phyloP scores from a whole-genome alignment of 23 red algal species.

The Gracilaria domingensis region DNA sequence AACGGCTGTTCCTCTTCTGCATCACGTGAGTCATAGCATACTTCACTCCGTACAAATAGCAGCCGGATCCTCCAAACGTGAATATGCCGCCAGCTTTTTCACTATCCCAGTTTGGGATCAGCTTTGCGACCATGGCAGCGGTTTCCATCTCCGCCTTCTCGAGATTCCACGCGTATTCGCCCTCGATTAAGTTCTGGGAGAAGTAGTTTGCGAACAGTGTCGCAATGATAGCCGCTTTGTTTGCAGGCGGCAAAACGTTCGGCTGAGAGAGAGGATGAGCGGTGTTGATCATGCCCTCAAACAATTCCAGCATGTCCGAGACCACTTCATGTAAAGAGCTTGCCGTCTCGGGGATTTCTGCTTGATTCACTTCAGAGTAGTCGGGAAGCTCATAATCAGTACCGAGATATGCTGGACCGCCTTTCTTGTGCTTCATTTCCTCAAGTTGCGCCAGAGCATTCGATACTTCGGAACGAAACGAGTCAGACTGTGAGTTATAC shows the following conservation, averaged over 20 bases:
- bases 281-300: constrained; percentile 60
- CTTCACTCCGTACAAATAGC: constrained; percentile 58
- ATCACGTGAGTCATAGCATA: constrained; percentile 56
- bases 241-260: constrained; percentile 49
- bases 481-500: neutral
- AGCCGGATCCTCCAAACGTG: constrained; percentile 66
- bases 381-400: constrained; percentile 4
- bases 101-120: constrained; percentile 35
- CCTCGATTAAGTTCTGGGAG: constrained; percentile 55
- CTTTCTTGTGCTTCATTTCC: constrained; percentile 23
- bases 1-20: constrained; percentile 14
- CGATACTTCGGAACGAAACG: constrained; percentile 24
- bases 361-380: constrained; percentile 33
- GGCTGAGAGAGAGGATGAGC: constrained; percentile 49
- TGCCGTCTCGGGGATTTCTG: constrained; percentile 4
- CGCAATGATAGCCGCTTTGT: constrained; percentile 64
- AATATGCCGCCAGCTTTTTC: constrained; percentile 36
- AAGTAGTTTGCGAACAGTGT: constrained; percentile 45
- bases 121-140: constrained; percentile 31
- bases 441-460: constrained; percentile 28
- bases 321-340: constrained; percentile 22
- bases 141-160: constrained; percentile 56
- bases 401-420: constrained; percentile 27
- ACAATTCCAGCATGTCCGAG: constrained; percentile 33
- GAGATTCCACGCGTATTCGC: constrained; percentile 56